Evolutionary conservation across 2,329 filamentous ascomycete genomes (phyloP).

Genomic region (Pseudogymnoascus sp.): DNA sequence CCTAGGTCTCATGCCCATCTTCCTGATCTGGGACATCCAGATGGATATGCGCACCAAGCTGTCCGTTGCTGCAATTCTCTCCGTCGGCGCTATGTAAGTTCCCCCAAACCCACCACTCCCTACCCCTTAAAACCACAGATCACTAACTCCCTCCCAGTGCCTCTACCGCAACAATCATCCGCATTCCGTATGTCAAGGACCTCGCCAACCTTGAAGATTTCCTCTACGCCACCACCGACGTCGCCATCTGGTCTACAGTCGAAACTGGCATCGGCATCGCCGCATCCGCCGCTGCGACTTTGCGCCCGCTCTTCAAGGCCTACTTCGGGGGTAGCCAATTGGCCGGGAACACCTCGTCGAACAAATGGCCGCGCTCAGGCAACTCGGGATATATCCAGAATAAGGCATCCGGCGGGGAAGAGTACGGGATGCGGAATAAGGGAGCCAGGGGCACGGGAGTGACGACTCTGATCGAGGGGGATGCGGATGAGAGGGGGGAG

Average conservation of each 20-base stretch:
- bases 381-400: slow-evolving; percentile 3
- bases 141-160: slow-evolving; percentile 24
- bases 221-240: slow-evolving; percentile 34
- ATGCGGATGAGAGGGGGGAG: slow-evolving; percentile 15
- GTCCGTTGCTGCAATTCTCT: slow-evolving; percentile 26
- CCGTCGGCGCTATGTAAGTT: slow-evolving; percentile 33
- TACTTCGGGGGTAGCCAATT: slow-evolving; percentile 18
- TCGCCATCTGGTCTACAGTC: slow-evolving; percentile 38
- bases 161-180: slow-evolving; percentile 35
- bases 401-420: not conserved
- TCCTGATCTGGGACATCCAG: slow-evolving; percentile 34
- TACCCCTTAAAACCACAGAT: not conserved
- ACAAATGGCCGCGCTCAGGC: not conserved
- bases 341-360: not conserved
- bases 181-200: slow-evolving; percentile 34
- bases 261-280: slow-evolving; percentile 35
- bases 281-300: slow-evolving; percentile 33
- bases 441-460: not conserved
- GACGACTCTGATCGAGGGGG: slow-evolving; percentile 11
- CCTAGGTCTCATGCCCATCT: slow-evolving; percentile 34
- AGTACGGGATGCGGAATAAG: not conserved
- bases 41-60: slow-evolving; percentile 34
- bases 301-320: slow-evolving; percentile 30
- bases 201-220: slow-evolving; percentile 32
- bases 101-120: not conserved